These are phyloP conservation scores for Aegilops tauschii DNA, from an alignment of 176 grass and related monocot genomes.

Conservation along the genomic window DNA sequence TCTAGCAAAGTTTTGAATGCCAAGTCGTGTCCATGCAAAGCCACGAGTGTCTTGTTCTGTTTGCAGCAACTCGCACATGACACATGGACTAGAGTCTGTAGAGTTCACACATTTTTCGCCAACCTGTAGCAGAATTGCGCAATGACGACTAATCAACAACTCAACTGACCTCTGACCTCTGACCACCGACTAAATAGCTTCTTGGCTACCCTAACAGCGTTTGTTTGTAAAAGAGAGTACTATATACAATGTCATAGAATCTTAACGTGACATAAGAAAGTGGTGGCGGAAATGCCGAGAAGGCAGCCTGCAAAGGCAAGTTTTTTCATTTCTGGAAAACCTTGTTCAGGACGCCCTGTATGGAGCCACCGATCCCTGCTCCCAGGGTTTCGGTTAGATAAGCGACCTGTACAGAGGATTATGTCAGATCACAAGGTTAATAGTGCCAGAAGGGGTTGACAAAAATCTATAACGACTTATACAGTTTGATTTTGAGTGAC, in stretches of 20 bases:
- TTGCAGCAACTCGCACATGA: not conserved
- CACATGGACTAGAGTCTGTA: not conserved
- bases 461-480: not conserved
- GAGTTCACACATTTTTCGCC: not conserved
- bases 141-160: not conserved
- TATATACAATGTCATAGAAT: not conserved
- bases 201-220: not conserved
- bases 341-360: conserved; percentile 66
- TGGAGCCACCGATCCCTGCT: conserved; percentile 65
- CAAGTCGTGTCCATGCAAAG: not conserved
- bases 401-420: conserved; percentile 47
- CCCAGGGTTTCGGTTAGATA: conserved; percentile 79
- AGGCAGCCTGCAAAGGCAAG: not conserved
- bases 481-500: not conserved
- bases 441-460: not conserved
- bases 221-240: not conserved
- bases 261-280: not conserved
- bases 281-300: not conserved
- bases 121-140: not conserved
- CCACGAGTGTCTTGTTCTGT: not conserved
- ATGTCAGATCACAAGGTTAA: not conserved
- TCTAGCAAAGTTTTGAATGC: not conserved
- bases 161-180: not conserved
- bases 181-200: not conserved
- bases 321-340: conserved; percentile 67